Conservation (phyloP, 1,284 basidiomycete genomes). For the Trametes sp. region DNA sequence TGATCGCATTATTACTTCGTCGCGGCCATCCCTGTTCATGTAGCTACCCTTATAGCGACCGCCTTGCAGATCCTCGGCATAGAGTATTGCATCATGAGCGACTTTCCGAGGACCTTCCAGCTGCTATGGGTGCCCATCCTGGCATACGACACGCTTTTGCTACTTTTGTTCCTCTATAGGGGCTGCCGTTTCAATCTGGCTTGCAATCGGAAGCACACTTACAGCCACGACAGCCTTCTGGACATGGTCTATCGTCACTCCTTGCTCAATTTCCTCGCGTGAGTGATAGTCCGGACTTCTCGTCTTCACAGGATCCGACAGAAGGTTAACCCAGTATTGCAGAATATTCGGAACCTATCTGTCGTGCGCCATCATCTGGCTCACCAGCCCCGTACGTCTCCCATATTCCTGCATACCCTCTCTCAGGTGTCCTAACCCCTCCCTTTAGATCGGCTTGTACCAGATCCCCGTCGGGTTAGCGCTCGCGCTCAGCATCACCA, state of each 20-base stretch:
- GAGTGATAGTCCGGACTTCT: too few relatives aligned
- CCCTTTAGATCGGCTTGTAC: slow-evolving; percentile 30
- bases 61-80: slow-evolving; percentile 24
- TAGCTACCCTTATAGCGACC: slow-evolving; percentile 14
- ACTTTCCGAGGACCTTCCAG: slow-evolving; percentile 26
- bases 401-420: not conserved
- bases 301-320: not conserved
- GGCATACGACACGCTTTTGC: slow-evolving; percentile 31
- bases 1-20: too few relatives aligned
- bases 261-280: slow-evolving; percentile 40
- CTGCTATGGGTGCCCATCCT: slow-evolving; percentile 39
- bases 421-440: not conserved
- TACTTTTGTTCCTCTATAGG: slow-evolving; percentile 35
- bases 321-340: not conserved
- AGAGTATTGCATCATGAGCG: slow-evolving; percentile 31
- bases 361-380: slow-evolving; percentile 38
- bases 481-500: slow-evolving; percentile 37
- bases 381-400: slow-evolving; percentile 28
- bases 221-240: slow-evolving; percentile 29
- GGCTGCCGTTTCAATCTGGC: slow-evolving; percentile 24
- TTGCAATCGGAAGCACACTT: slow-evolving; percentile 16
- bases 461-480: slow-evolving; percentile 38
- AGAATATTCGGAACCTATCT: slow-evolving; percentile 38
- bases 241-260: slow-evolving; percentile 39
- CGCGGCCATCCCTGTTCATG: too few relatives aligned